These are phyloP conservation scores for Euphrasia confusa DNA, from an alignment of 257 asterid genomes.

Conservation along the genomic window DNA sequence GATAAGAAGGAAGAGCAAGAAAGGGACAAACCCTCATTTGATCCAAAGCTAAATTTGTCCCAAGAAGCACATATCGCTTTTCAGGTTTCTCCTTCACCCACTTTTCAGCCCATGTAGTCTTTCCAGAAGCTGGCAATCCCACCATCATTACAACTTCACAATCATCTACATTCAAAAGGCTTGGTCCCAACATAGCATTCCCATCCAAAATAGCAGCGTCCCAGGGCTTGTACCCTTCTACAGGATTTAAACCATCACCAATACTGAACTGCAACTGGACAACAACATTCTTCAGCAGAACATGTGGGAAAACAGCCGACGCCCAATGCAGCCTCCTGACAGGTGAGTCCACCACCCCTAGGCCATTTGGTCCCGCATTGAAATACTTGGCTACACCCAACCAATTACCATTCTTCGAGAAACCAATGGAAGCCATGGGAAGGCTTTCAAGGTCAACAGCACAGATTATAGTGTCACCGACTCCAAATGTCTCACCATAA, in stretches of 20 bases:
- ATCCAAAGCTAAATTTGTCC: slow-evolving; percentile 49
- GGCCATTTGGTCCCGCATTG: slow-evolving; percentile 45
- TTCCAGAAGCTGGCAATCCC: slow-evolving; percentile 67
- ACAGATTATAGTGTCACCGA: slow-evolving; percentile 54
- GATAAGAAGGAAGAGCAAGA: background rate
- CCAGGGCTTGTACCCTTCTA: slow-evolving; percentile 56
- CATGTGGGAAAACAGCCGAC: slow-evolving; percentile 57
- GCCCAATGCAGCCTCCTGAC: slow-evolving; percentile 28
- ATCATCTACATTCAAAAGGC: slow-evolving; percentile 29
- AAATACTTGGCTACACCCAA: slow-evolving; percentile 51
- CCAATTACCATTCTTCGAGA: slow-evolving; percentile 55
- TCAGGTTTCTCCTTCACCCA: slow-evolving; percentile 48
- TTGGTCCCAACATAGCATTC: slow-evolving; percentile 39
- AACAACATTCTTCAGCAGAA: slow-evolving; percentile 50
- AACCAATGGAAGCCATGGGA: slow-evolving; percentile 51
- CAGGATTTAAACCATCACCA: slow-evolving; percentile 46
- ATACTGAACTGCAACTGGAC: slow-evolving; percentile 48
- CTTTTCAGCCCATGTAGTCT: slow-evolving; percentile 67
- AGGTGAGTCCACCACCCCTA: slow-evolving; percentile 36
- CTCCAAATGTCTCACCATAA: slow-evolving; percentile 47
- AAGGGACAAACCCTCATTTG: slow-evolving; percentile 49
- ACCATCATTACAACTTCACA: slow-evolving; percentile 63
- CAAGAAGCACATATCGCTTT: slow-evolving; percentile 55
- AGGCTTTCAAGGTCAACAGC: slow-evolving; percentile 41
- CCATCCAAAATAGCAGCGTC: slow-evolving; percentile 41